phyloP scores from a whole-genome alignment of 2,329 filamentous ascomycete species.

The Fusarium ambrosium region DNA sequence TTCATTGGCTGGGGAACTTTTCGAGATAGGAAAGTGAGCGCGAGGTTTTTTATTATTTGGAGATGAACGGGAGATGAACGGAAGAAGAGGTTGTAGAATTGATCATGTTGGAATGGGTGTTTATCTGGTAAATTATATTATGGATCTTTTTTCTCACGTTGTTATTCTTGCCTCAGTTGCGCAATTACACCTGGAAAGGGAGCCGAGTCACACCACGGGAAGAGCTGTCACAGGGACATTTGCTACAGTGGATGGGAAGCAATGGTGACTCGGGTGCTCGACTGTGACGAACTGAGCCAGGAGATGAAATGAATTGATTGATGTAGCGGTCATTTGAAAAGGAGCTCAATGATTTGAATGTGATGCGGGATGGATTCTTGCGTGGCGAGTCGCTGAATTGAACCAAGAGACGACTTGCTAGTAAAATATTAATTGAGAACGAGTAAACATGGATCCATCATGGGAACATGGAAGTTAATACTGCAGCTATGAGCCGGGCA shows the following conservation, averaged over 20 bases:
- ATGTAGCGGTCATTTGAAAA: neutral
- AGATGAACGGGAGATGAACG: neutral
- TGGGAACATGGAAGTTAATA: neutral
- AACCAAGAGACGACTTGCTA: neutral
- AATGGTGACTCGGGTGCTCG: neutral
- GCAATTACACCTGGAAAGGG: neutral
- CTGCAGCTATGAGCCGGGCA: neutral
- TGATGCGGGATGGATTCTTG: neutral
- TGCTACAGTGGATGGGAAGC: neutral
- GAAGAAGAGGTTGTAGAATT: neutral
- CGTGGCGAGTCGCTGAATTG: neutral
- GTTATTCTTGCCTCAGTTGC: neutral
- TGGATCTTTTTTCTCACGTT: neutral
- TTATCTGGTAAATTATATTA: neutral
- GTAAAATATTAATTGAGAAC: neutral
- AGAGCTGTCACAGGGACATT: neutral
- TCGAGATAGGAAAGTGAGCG: slow-evolving; percentile 2
- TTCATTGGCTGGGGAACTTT: slow-evolving; percentile 16
- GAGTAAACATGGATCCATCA: neutral
- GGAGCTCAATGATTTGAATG: neutral
- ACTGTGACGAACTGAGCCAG: neutral
- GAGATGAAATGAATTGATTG: neutral
- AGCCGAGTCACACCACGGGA: neutral
- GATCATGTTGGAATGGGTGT: neutral
- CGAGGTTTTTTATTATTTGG: neutral